Base-by-base conservation (phyloP, 1,284 basidiomycete species). In the Entoloma clypeatum region DNA sequence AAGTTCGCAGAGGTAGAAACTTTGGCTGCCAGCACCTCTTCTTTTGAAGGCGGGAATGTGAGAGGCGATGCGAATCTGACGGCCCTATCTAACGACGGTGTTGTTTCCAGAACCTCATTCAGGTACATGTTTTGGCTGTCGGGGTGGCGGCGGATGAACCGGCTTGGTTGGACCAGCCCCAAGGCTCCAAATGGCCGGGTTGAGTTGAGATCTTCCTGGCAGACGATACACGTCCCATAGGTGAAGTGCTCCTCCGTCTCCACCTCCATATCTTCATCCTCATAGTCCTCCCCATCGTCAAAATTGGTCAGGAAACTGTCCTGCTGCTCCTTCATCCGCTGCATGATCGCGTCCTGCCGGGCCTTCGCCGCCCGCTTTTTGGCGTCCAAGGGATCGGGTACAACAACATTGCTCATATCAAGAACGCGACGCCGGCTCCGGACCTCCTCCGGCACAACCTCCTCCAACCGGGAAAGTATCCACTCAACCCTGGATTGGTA, bases 161-260 rank as follows among this genome's bases (percentile, higher is more conserved):
- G 77, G 61, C 93, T 97, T 0, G 92, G 84, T 59, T 99, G 95
- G 4, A 99, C 61, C 44, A 95, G 72, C 1, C 88, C 91, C n/a
- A 99, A 75, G 34, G 81, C 81, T 9, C 96, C 96, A 57, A 97
- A 98, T 0, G 89, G 72, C 45, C 79, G 75, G 9, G 75, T 67
- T 1, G 72, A 64, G 45, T 81, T 87, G 35, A 98, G 77, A 46
- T 92, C 87, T 61, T 99, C 96, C 61, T 99, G 96, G 56, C 96
- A 99, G 6, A 99, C 90, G 50, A 99, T 99, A 61, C 96, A 99
- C 18, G 85, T 87, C 1, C 95, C 96, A 49, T 85, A 85, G 17
- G 80, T 80, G 11, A 75, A 61, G n/a, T 72, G 60, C 25, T 74
- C 70, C 14, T 74, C 72, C 0, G 60, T 61, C 18, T 64, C 62